phyloP scores from a whole-genome alignment of 1,284 basidiomycete genomes.

The Athelia psychrophila region DNA sequence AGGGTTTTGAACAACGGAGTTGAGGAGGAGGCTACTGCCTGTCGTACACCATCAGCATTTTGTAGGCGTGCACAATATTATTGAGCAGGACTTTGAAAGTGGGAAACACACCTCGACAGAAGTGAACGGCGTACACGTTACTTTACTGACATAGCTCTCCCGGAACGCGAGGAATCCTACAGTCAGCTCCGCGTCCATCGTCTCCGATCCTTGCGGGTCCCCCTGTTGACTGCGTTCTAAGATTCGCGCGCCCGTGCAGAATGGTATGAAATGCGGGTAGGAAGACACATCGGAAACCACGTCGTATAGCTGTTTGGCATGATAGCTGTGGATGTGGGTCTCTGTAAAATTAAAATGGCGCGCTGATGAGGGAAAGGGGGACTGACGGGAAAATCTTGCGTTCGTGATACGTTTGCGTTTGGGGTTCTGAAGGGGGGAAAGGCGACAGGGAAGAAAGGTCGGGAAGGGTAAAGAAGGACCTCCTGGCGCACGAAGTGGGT shows the following conservation, averaged over 20 bases:
- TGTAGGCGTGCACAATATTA: no score
- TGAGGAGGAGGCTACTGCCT: slow-evolving; percentile 78
- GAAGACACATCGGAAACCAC: slow-evolving; percentile 87
- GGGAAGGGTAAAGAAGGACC: slow-evolving; percentile 36
- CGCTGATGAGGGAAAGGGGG: slow-evolving; percentile 3
- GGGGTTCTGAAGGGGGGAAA: slow-evolving; percentile 20
- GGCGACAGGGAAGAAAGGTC: slow-evolving; percentile 39
- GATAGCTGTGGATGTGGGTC: slow-evolving; percentile 53
- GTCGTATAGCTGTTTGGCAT: slow-evolving; percentile 77
- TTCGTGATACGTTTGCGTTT: slow-evolving; percentile 51
- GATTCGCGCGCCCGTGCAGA: slow-evolving; percentile 79
- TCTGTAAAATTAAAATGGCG: no score
- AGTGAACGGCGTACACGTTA: slow-evolving; percentile 74
- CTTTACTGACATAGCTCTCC: slow-evolving; percentile 87
- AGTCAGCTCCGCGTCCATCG: slow-evolving; percentile 82
- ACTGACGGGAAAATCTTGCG: slow-evolving; percentile 78
- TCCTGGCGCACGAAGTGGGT: slow-evolving; percentile 6
- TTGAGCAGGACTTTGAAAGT: neutral
- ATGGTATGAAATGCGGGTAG: slow-evolving; percentile 88
- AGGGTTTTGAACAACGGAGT: slow-evolving; percentile 87
- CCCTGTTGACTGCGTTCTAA: slow-evolving; percentile 30
- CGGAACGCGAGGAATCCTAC: slow-evolving; percentile 87
- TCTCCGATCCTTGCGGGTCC: slow-evolving; percentile 17
- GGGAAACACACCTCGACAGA: slow-evolving; percentile 68
- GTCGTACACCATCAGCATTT: slow-evolving; percentile 6